These are phyloP conservation scores for Penicillium expansum DNA, from an alignment of 2,329 filamentous ascomycete genomes.

Conservation along the genomic window DNA sequence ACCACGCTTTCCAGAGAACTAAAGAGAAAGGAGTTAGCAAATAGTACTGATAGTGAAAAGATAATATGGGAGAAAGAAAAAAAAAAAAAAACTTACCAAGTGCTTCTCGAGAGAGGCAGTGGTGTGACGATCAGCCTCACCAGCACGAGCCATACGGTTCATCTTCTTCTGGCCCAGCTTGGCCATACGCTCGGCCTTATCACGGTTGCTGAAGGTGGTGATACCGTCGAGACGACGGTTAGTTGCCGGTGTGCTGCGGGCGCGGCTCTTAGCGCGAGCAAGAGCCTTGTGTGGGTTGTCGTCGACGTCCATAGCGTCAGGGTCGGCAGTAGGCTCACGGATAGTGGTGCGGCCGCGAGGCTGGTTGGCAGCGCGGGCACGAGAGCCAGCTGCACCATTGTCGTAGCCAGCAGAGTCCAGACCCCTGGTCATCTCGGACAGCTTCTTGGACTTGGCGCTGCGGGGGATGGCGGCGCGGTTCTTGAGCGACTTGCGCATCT, in stretches of 20 bases:
- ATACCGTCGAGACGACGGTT: constrained; percentile 55
- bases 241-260: constrained; percentile 53
- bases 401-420: constrained; percentile 85
- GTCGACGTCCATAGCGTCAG: constrained; percentile 65
- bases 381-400: constrained; percentile 68
- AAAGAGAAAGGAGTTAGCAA: constrained; percentile 31
- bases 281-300: constrained; percentile 49
- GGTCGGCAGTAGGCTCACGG: constrained; percentile 63
- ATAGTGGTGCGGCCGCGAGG: constrained; percentile 65
- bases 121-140: constrained; percentile 91
- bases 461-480: constrained; percentile 93
- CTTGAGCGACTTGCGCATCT: constrained; percentile 95
- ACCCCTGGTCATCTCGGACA: constrained; percentile 82
- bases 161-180: constrained; percentile 97
- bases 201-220: constrained; percentile 61
- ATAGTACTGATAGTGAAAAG: neutral
- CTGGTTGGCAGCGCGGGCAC: constrained; percentile 59
- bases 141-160: constrained; percentile 96
- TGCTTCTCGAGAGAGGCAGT: constrained; percentile 82
- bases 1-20: constrained; percentile 87
- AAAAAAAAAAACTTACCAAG: constrained; percentile 62
- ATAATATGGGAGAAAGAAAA: too few species aligned
- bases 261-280: constrained; percentile 70
- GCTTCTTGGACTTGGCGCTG: constrained; percentile 72
- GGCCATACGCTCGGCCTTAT: constrained; percentile 78